Evolutionary conservation across 2,329 filamentous ascomycete genomes (phyloP), one percentile per base, ranked within the genome.

Genomic region (Celoporthe dispersa): DNA sequence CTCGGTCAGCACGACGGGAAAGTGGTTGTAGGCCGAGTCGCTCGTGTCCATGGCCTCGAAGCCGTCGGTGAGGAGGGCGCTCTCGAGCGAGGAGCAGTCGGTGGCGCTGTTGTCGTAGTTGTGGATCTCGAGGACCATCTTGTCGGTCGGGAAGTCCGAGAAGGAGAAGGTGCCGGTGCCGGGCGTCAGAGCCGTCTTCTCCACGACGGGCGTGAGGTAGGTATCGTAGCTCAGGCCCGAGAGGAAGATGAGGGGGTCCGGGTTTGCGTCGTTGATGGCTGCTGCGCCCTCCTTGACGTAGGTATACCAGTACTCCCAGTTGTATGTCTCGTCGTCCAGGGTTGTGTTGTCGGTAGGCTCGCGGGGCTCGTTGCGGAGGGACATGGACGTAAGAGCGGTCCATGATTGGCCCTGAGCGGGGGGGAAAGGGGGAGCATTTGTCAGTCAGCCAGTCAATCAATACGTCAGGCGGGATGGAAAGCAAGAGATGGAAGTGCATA

Each of bases 1-100:
- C 79, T 88, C 86, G 25, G 84, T 86, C 77, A 88, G 75, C 68
- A 86, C 74, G 1, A 87, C 82, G 1, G 84, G 84, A 75, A 86
- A 84, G 31, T 75, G 74, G 69, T 82, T 81, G 22, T 77, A 75
- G 19, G 37, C 57, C 2, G 70, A 28, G 55, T 41, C 16, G 28
- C 59, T 64, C 72, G 83, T 80, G 48, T 71, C 44, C 39, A 74
- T 77, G 0, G 83, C 83, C 71, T 81, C 79, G 78, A 84, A 86
- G 0, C 83, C 84, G 65, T 81, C 78, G 59, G 77, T 78, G 73
- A 81, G 81, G 7, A 86, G 74, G n/a, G 78, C 78, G 66, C 75
- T 74, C 71, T 81, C 77, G 53, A 85, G 79, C 61, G 77, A 76
- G 7, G 77, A 75, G 74, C 84, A 86, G 68, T 78, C 77, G 1